A percentile compares a stretch with the other conserved stretches of the same genome.
Conservation (phyloP, 306 rosid genomes). For the Trifolium repens region DNA sequence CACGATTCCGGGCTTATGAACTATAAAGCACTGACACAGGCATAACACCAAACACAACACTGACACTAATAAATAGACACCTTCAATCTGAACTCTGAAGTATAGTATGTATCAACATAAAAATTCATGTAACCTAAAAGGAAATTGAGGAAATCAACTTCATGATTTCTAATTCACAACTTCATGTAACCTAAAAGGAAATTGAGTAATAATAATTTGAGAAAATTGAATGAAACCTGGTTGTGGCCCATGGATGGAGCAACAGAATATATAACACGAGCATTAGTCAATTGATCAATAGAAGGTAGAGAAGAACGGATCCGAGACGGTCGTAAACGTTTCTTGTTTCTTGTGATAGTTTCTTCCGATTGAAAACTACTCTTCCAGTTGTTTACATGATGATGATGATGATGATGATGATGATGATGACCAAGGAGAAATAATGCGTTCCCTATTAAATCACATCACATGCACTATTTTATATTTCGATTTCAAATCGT, state of each 20-base stretch:
- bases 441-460: slow-evolving; percentile 48
- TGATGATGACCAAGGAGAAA: slow-evolving; percentile 34
- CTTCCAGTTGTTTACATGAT: slow-evolving; percentile 43
- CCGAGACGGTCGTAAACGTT: slow-evolving; percentile 38
- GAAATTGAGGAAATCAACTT: slow-evolving; percentile 11
- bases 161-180: background rate
- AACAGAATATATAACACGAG: slow-evolving; percentile 71
- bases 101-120: background rate
- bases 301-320: slow-evolving; percentile 42
- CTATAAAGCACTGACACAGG: too few species aligned
- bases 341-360: slow-evolving; percentile 31
- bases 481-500: background rate
- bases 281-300: slow-evolving; percentile 48
- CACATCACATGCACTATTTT: slow-evolving; percentile 33
- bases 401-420: background rate
- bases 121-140: background rate
- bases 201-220: too few species aligned
- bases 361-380: background rate
- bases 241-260: slow-evolving; percentile 99
- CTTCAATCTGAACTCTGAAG: background rate
- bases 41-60: background rate
- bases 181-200: too few species aligned
- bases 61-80: background rate
- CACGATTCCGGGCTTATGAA: background rate
- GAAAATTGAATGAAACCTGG: too few species aligned